A percentile compares a stretch with the other conserved stretches of the same genome.
These are phyloP conservation scores for Suillus paluster DNA, from an alignment of 768 basidiomycete species.

Conservation along the genomic window DNA sequence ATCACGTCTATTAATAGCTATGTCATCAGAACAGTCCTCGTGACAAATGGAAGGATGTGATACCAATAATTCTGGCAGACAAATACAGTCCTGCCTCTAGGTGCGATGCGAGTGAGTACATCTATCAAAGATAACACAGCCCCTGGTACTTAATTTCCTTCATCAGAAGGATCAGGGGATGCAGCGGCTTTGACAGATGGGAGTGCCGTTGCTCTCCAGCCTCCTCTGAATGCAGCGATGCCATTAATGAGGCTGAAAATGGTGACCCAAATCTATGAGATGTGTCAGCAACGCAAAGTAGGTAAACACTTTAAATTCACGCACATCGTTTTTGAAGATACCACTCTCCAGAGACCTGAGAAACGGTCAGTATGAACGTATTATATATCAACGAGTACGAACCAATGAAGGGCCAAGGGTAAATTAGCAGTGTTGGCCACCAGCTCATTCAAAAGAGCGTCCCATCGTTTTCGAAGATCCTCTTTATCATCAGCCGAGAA, in stretches of 20 bases:
- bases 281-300: constrained; percentile 12
- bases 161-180: not conserved
- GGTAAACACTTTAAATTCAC: constrained; percentile 20
- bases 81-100: not conserved
- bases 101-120: not conserved
- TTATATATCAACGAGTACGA: not conserved
- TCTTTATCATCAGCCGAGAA: constrained; percentile 54
- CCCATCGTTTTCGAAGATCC: constrained; percentile 63
- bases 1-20: not conserved
- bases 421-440: constrained; percentile 75
- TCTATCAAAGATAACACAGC: not conserved
- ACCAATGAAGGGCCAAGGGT: constrained; percentile 87
- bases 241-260: constrained; percentile 53
- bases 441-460: constrained; percentile 72
- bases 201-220: constrained; percentile 70
- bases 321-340: constrained; percentile 67
- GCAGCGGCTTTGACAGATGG: constrained; percentile 11
- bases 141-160: not conserved
- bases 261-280: constrained; percentile 42
- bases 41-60: not conserved
- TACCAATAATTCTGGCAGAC: not conserved
- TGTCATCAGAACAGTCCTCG: not conserved
- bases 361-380: constrained; percentile 7
- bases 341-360: constrained; percentile 70
- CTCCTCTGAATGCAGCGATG: constrained; percentile 64